Evolutionary conservation across 345 rosid species (phyloP).

Genomic region (Dipteronia sinensis): DNA sequence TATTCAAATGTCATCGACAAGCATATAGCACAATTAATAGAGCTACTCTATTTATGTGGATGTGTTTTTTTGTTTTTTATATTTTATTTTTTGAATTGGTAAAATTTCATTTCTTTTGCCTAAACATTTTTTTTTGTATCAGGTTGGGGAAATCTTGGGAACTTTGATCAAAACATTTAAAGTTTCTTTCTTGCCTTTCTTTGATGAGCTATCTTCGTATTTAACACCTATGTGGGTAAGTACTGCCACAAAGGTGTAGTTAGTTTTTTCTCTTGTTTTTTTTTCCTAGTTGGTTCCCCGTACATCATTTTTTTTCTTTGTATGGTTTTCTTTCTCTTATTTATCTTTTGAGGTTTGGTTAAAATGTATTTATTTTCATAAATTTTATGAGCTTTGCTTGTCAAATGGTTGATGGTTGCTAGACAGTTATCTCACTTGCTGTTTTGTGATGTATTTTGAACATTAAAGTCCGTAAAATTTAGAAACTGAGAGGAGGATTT

Average conservation of each 20-base stretch:
- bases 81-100: neutral
- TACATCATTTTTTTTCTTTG: neutral
- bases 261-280: neutral
- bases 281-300: neutral
- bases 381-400: neutral
- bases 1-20: conserved; percentile 15
- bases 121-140: conserved; percentile 12
- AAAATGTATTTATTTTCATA: neutral
- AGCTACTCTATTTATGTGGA: conserved; percentile 4
- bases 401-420: neutral
- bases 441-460: neutral
- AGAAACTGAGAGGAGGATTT: neutral
- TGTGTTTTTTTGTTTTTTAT: neutral
- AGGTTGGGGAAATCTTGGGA: conserved; percentile 99
- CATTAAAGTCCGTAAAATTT: neutral
- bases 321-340: neutral
- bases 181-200: conserved; percentile 90
- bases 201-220: conserved; percentile 90
- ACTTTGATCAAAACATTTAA: conserved; percentile 95
- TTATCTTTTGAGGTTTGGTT: neutral
- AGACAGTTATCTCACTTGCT: neutral
- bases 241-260: conserved; percentile 13
- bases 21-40: neutral
- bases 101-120: conserved; percentile 10
- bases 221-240: conserved; percentile 99